Base-by-base conservation (phyloP, 768 basidiomycete genomes). In the Naganishia kalamii region DNA sequence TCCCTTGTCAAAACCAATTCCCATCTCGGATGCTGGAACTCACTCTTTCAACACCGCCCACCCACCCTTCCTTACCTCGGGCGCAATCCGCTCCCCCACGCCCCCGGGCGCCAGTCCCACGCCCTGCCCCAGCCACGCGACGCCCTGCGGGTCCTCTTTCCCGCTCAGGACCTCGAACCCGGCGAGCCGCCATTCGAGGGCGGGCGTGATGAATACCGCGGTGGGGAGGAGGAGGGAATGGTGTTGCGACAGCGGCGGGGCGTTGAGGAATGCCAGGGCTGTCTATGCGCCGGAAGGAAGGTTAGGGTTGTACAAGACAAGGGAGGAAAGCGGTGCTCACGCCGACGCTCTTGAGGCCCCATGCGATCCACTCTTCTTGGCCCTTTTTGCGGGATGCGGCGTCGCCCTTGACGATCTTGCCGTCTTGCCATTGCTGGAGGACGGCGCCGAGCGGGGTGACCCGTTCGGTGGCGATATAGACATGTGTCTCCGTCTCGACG, bases 151-250 rank as follows among this genome's bases (percentile, higher is more conserved):
- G 60, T 97, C 93, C 70, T 86, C 88, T 10, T 87, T 83, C 69
- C 83, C 89, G 70, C 90, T 92, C 68, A 96, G 77, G 0, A 94
- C 79, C 72, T 99, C 96, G 72, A 98, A 92, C 0, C 94, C 94
- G 21, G 90, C 93, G 8, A 99, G 80, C 73, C 90, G 90, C 96
- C 94, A 98, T 80, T 99, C 96, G 5, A 94, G 90, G 0, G 91
- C 89, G 0, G 88, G 87, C 0, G 94, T 91, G 59, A 96, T 85
- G 74, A 96, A 97, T 65, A 97, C 84, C 0, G 89, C 86, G 64
- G 71, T 69, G 0, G 74, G 71, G 23, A 74, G 52, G 10, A 74
- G 61, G 49, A 76, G 74, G 1, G 74, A 91, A 90, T 21, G 91
- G 89, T 4, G 88, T 85, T 23, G 92, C 86, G 67, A 94, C 84